Percentiles rank a stretch among this genome's conserved stretches.
phyloP scores from a whole-genome alignment of 129 eudicot species.

The Flaveria bidentis region DNA sequence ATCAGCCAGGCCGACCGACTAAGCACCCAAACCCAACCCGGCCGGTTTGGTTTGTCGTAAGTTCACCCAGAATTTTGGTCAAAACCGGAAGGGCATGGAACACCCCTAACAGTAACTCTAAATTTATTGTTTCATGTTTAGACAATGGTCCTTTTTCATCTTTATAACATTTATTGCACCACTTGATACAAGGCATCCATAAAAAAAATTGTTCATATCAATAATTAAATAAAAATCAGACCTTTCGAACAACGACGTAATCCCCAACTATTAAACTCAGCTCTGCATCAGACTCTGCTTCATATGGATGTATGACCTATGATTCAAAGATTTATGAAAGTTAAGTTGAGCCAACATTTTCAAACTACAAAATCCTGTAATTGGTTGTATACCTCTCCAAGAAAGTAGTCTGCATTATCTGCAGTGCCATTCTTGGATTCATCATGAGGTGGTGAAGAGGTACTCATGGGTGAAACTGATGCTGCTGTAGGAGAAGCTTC shows the following conservation, averaged over 20 bases:
- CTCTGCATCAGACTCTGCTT: slow-evolving; percentile 87
- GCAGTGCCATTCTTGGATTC: slow-evolving; percentile 43
- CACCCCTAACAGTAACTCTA: neutral
- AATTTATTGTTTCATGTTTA: neutral
- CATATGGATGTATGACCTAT: slow-evolving; percentile 74
- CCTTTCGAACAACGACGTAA: slow-evolving; percentile 86
- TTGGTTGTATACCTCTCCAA: slow-evolving; percentile 62
- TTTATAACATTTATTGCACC: neutral
- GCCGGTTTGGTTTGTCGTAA: neutral
- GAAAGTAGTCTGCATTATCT: slow-evolving; percentile 61
- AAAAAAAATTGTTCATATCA: neutral
- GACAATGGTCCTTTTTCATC: neutral
- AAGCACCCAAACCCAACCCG: neutral
- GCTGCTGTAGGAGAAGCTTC: slow-evolving; percentile 65
- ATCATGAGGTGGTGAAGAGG: slow-evolving; percentile 49
- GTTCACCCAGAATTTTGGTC: neutral
- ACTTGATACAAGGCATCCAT: neutral
- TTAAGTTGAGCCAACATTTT: neutral
- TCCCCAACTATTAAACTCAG: slow-evolving; percentile 72
- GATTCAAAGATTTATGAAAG: slow-evolving; percentile 2
- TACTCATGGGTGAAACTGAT: slow-evolving; percentile 46
- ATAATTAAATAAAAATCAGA: slow-evolving; percentile 6
- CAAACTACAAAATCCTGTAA: slow-evolving; percentile 10
- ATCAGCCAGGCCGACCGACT: neutral
- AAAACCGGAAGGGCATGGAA: neutral